These are phyloP conservation scores for Debaryomyces subglobosus DNA, from an alignment of 1,139 yeast genomes.

Conservation along the genomic window DNA sequence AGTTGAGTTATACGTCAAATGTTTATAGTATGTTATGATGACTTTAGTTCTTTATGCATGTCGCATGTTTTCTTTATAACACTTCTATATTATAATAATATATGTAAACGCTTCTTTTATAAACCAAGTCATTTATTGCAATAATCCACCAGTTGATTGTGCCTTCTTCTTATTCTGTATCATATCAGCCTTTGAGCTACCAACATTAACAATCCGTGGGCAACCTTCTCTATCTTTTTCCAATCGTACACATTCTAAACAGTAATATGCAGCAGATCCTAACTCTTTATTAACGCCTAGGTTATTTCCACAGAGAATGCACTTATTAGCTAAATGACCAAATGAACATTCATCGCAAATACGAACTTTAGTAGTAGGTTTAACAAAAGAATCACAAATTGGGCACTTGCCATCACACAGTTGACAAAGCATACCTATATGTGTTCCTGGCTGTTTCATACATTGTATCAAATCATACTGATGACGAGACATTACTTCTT, in stretches of 20 bases:
- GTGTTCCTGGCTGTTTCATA: constrained; percentile 81
- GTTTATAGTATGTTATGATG: neutral
- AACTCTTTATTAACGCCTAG: constrained; percentile 45
- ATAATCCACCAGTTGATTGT: neutral
- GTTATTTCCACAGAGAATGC: constrained; percentile 72
- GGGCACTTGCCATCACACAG: constrained; percentile 95
- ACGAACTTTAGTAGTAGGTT: constrained; percentile 70
- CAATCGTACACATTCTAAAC: constrained; percentile 78
- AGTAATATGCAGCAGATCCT: constrained; percentile 73
- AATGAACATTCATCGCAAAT: constrained; percentile 86
- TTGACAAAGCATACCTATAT: constrained; percentile 71
- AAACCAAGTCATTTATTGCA: neutral
- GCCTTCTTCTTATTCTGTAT: constrained; percentile 54
- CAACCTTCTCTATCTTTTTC: constrained; percentile 94
- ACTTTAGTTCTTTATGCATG: neutral
- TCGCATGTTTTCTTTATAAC: neutral
- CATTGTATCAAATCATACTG: constrained; percentile 87
- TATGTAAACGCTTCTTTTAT: neutral
- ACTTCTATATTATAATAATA: neutral
- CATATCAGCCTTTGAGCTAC: constrained; percentile 71
- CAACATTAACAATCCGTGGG: constrained; percentile 80
- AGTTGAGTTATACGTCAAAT: neutral
- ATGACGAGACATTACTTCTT: constrained; percentile 73
- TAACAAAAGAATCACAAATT: constrained; percentile 82
- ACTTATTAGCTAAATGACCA: constrained; percentile 64